Conservation (phyloP, 257 asterid species). For the Ligustrum vulgare region DNA sequence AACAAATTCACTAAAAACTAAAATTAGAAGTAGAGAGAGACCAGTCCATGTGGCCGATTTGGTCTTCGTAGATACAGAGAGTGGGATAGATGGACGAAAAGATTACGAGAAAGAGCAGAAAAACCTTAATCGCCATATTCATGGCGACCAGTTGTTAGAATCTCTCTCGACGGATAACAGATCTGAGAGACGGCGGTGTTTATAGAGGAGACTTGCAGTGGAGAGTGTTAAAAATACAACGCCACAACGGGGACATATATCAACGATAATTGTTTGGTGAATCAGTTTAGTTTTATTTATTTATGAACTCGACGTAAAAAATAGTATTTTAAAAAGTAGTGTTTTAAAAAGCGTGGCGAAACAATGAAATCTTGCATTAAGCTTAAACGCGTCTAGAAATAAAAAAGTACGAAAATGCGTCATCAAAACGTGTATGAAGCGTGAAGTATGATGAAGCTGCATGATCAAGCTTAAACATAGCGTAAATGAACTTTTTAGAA, state of each 20-base stretch:
- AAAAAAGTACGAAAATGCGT: no score
- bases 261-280: no score
- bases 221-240: neutral
- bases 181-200: slow-evolving; percentile 43
- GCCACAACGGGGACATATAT: neutral
- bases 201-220: slow-evolving; percentile 11
- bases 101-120: slow-evolving; percentile 39
- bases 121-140: slow-evolving; percentile 76
- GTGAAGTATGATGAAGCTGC: no score
- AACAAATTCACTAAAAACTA: neutral
- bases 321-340: no score
- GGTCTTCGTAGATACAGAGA: slow-evolving; percentile 72
- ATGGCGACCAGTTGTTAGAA: slow-evolving; percentile 47
- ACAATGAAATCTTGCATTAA: no score
- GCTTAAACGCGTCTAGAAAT: no score
- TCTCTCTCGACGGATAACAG: slow-evolving; percentile 29
- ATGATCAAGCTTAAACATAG: no score
- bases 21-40: slow-evolving; percentile 13
- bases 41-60: slow-evolving; percentile 97
- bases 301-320: no score
- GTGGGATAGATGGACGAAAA: slow-evolving; percentile 37
- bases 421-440: no score
- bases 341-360: no score
- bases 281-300: no score
- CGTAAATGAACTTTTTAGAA: no score